Conservation (phyloP, 129 eudicot genomes). For the Mikania micrantha region DNA sequence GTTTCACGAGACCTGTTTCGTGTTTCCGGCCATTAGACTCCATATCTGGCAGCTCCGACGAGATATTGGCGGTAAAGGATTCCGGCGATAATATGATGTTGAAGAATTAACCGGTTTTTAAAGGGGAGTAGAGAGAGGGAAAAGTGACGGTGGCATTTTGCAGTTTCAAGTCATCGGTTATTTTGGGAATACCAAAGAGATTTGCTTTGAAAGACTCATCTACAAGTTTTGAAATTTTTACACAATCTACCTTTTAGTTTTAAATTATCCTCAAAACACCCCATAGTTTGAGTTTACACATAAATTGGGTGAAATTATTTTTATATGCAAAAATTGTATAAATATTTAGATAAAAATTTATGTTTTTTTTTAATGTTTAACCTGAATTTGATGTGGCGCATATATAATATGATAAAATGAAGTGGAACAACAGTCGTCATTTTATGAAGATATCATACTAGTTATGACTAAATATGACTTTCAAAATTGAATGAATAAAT, state of each 20-base stretch:
- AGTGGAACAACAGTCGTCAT: too few species aligned
- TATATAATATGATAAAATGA: too few species aligned
- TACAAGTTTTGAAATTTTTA: constrained; percentile 4
- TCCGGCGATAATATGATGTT: background rate
- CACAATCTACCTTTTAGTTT: background rate
- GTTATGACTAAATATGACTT: too few species aligned
- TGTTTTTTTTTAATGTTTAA: too few species aligned
- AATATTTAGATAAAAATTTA: too few species aligned
- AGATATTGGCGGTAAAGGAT: background rate
- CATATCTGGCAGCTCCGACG: background rate
- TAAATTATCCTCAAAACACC: background rate
- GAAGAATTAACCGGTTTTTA: constrained; percentile 22
- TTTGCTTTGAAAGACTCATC: constrained; percentile 30
- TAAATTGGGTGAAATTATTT: too few species aligned
- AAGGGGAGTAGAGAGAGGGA: constrained; percentile 38
- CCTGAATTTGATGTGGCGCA: too few species aligned
- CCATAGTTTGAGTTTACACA: background rate
- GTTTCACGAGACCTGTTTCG: constrained; percentile 28
- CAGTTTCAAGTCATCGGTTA: constrained; percentile 19
- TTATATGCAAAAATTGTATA: too few species aligned
- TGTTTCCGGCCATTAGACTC: background rate
- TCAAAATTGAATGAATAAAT: too few species aligned
- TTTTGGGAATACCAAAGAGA: constrained; percentile 16
- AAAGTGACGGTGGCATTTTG: constrained; percentile 31
- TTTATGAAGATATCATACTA: too few species aligned